Conservation (phyloP, 805 yeast genomes). For the Barnettozyma sucrosica region DNA sequence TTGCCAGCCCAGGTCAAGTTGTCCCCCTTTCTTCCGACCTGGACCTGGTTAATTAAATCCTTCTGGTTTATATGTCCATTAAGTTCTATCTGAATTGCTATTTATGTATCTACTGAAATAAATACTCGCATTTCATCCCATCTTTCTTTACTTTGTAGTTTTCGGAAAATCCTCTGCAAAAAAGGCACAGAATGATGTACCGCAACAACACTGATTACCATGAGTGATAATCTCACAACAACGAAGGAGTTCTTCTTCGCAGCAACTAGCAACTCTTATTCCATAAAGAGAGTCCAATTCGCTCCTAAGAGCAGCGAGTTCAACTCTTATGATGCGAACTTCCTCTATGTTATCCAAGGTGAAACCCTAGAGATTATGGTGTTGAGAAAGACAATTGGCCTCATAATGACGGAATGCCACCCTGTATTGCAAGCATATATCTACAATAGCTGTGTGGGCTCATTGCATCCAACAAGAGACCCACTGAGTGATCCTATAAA, state of each 20-base stretch:
- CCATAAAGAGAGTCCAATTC: constrained; percentile 10
- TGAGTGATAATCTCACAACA: background rate
- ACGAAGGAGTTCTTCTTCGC: constrained; percentile 12
- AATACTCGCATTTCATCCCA: background rate
- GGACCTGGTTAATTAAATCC: background rate
- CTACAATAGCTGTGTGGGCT: background rate
- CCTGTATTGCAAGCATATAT: constrained; percentile 12
- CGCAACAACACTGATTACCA: too few relatives aligned
- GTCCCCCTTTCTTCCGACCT: background rate
- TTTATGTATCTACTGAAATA: too few relatives aligned
- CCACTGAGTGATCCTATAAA: background rate
- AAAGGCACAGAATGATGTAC: too few relatives aligned
- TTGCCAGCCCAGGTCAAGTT: background rate
- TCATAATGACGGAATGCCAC: constrained; percentile 30
- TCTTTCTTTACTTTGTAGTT: background rate
- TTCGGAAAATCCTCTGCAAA: too few relatives aligned
- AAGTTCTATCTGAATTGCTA: background rate
- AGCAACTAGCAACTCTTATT: constrained; percentile 6
- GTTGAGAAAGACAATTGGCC: constrained; percentile 27
- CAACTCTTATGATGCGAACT: constrained; percentile 10
- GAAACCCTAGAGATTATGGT: constrained; percentile 28
- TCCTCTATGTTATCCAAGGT: constrained; percentile 8
- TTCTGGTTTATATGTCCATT: background rate
- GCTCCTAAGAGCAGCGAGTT: constrained; percentile 4
- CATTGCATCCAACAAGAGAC: background rate